Evolutionary conservation across 495 filamentous ascomycete species (phyloP).

Genomic region (Lophiotrema nucula): DNA sequence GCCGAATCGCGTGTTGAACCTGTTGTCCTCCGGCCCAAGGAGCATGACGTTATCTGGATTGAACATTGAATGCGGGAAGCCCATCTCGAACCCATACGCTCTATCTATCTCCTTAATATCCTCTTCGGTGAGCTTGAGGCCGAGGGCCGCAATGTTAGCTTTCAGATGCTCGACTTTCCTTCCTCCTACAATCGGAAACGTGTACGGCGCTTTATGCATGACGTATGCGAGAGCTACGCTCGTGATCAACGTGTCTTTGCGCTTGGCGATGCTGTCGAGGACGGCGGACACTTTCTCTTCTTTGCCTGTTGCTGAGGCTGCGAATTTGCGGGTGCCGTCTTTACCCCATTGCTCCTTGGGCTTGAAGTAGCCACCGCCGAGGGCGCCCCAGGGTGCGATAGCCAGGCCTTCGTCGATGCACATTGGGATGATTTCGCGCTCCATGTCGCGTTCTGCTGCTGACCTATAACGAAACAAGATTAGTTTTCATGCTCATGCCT

Average conservation of each 20-base stretch:
- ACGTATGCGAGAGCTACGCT: conserved; percentile 71
- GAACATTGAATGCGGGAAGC: conserved; percentile 60
- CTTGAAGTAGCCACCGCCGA: conserved; percentile 31
- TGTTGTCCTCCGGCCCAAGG: conserved; percentile 45
- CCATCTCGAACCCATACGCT: conserved; percentile 43
- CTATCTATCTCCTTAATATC: conserved; percentile 66
- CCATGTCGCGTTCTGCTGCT: conserved; percentile 31
- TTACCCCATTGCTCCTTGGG: conserved; percentile 27
- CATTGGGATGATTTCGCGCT: conserved; percentile 40
- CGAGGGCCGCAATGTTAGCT: conserved; percentile 65
- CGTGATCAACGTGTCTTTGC: conserved; percentile 48
- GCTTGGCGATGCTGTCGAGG: conserved; percentile 59
- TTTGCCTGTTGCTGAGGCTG: conserved; percentile 14
- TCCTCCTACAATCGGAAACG: conserved; percentile 73
- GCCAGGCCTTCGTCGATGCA: conserved; percentile 30
- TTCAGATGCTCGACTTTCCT: conserved; percentile 66
- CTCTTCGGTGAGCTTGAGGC: conserved; percentile 53
- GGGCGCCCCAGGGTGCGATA: conserved; percentile 33
- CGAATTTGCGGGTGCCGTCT: conserved; percentile 47
- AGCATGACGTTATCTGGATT: conserved; percentile 43
- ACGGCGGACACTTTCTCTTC: conserved; percentile 48
- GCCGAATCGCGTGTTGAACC: conserved; percentile 47
- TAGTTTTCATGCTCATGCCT: no score
- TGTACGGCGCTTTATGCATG: conserved; percentile 68
- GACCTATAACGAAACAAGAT: no score